Evolutionary conservation across 768 basidiomycete genomes (phyloP).

Genomic region (Macrolepiota fuliginosa): DNA sequence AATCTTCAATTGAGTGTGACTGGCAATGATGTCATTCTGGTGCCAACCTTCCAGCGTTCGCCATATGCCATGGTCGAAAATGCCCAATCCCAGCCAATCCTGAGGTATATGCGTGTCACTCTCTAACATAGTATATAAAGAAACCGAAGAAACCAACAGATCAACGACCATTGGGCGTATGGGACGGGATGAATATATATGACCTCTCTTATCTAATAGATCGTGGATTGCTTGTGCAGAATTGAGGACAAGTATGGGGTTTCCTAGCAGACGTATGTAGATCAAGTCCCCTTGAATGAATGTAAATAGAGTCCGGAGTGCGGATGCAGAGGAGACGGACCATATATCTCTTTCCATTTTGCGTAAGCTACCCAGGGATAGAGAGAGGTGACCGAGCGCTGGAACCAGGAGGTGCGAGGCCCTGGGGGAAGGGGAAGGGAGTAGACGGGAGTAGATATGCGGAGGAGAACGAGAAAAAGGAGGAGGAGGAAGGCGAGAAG

Average conservation of each 20-base stretch:
- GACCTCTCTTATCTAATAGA: slow-evolving; percentile 43
- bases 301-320: neutral
- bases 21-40: slow-evolving; percentile 3
- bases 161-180: slow-evolving; percentile 39
- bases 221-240: slow-evolving; percentile 38
- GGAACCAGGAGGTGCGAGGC: slow-evolving; percentile 28
- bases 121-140: neutral
- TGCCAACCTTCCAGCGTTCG: slow-evolving; percentile 20
- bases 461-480: neutral
- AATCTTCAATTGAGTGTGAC: neutral
- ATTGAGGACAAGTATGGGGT: slow-evolving; percentile 46
- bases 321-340: slow-evolving; percentile 19
- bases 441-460: neutral
- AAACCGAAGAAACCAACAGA: slow-evolving; percentile 28
- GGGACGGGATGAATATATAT: slow-evolving; percentile 44
- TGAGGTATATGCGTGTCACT: slow-evolving; percentile 16
- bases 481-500: neutral
- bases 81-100: slow-evolving; percentile 48
- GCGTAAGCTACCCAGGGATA: slow-evolving; percentile 48
- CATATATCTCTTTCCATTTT: slow-evolving; percentile 40
- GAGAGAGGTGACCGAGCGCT: slow-evolving; percentile 22
- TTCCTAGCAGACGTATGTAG: slow-evolving; percentile 24
- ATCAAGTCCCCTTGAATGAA: slow-evolving; percentile 12
- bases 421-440: slow-evolving; percentile 33
- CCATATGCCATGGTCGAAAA: slow-evolving; percentile 32